These are phyloP conservation scores for Erigeron philadelphicus DNA, from an alignment of 140 eudicot species.

Conservation along the genomic window DNA sequence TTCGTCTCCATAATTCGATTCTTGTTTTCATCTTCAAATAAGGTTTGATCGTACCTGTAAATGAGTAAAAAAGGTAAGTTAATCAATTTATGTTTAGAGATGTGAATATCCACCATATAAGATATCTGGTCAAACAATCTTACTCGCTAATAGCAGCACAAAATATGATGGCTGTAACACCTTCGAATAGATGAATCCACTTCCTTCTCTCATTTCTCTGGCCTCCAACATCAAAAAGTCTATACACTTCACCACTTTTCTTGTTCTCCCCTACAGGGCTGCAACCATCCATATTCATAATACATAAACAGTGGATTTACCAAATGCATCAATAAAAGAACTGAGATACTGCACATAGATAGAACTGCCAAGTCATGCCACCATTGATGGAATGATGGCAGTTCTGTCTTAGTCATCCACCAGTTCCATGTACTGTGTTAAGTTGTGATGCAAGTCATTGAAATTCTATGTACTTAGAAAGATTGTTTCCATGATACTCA, in stretches of 20 bases:
- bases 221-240: constrained; percentile 97
- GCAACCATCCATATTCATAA: constrained; percentile 30
- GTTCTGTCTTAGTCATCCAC: no score
- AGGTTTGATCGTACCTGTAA: constrained; percentile 86
- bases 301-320: constrained; percentile 8
- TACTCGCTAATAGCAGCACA: constrained; percentile 99
- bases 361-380: not conserved
- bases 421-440: no score
- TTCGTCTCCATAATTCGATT: constrained; percentile 85
- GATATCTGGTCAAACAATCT: constrained; percentile 26
- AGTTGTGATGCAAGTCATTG: no score
- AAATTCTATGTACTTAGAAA: no score
- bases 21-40: constrained; percentile 83
- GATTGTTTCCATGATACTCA: no score
- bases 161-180: constrained; percentile 91
- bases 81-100: constrained; percentile 2
- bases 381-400: no score
- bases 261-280: constrained; percentile 99
- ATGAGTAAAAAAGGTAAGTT: constrained; percentile 7
- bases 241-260: constrained; percentile 93
- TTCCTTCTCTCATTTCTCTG: constrained; percentile 97
- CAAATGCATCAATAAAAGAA: constrained; percentile 7
- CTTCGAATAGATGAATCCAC: constrained; percentile 98
- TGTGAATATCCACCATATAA: constrained; percentile 10
- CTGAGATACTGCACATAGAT: not conserved